A percentile compares a stretch with the other conserved stretches of the same genome.
Evolutionary conservation across 1,139 yeast genomes (phyloP).

Genomic region (Blastobotrys illinoisensis): DNA sequence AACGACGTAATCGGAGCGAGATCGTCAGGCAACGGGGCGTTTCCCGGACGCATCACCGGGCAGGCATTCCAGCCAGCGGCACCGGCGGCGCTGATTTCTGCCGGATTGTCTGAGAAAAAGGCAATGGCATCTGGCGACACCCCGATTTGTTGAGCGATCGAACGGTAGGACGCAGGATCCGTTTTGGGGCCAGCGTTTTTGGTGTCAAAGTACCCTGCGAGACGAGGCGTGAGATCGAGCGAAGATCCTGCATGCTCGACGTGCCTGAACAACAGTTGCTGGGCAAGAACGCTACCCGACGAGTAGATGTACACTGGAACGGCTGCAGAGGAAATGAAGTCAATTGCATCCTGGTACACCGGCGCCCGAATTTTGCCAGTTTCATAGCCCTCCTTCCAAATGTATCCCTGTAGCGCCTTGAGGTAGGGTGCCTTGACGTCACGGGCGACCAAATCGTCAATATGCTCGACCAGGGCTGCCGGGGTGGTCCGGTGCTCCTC

Average conservation of each 20-base stretch:
- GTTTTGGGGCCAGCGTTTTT: slow-evolving; percentile 74
- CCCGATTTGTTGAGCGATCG: slow-evolving; percentile 49
- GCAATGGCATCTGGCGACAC: slow-evolving; percentile 38
- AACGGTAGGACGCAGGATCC: slow-evolving; percentile 51
- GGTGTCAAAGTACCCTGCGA: slow-evolving; percentile 77
- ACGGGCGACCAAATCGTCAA: slow-evolving; percentile 49
- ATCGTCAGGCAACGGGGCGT: slow-evolving; percentile 43
- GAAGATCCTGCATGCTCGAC: slow-evolving; percentile 35
- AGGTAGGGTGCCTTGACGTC: slow-evolving; percentile 77
- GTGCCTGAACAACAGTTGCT: slow-evolving; percentile 65
- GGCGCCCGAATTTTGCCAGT: slow-evolving; percentile 75
- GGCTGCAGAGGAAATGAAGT: slow-evolving; percentile 36
- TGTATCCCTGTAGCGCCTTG: slow-evolving; percentile 73
- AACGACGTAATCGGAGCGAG: slow-evolving; percentile 3
- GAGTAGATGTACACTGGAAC: slow-evolving; percentile 64
- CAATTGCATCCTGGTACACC: slow-evolving; percentile 65
- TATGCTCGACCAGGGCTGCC: slow-evolving; percentile 40
- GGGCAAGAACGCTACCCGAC: slow-evolving; percentile 88
- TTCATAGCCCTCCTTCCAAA: slow-evolving; percentile 79
- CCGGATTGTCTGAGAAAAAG: slow-evolving; percentile 63
- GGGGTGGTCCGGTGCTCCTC: slow-evolving; percentile 28
- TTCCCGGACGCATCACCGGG: slow-evolving; percentile 72
- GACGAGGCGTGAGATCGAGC: slow-evolving; percentile 47
- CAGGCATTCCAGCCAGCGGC: slow-evolving; percentile 56
- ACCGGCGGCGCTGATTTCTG: slow-evolving; percentile 56